phyloP scores from a whole-genome alignment of 306 rosid genomes.

The Acmispon strigosus region DNA sequence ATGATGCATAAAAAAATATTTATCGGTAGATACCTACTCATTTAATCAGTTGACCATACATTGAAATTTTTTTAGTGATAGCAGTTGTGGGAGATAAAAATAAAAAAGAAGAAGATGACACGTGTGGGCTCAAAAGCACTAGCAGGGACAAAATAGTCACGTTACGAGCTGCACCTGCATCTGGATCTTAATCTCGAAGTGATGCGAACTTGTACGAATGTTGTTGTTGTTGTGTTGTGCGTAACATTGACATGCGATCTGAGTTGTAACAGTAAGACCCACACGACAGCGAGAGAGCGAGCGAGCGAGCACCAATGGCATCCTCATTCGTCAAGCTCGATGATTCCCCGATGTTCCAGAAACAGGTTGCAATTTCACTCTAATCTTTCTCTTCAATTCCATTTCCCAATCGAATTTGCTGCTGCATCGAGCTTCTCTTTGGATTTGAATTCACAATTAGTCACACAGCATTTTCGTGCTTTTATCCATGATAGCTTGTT shows the following conservation, averaged over 20 bases:
- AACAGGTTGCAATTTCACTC: constrained; percentile 46
- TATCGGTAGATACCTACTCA: too few species aligned
- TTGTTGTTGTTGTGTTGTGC: background rate
- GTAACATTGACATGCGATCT: constrained; percentile 5
- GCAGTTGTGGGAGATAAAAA: background rate
- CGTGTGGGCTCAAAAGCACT: background rate
- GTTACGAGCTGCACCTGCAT: background rate
- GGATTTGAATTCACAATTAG: background rate
- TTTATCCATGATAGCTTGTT: background rate
- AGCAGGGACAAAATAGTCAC: constrained; percentile 20
- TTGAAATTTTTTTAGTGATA: too few species aligned
- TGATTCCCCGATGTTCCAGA: constrained; percentile 97
- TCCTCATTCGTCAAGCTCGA: constrained; percentile 81
- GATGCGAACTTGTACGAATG: background rate
- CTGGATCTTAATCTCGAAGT: background rate
- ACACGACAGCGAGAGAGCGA: background rate
- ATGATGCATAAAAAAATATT: too few species aligned
- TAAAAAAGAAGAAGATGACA: background rate
- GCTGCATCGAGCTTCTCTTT: background rate
- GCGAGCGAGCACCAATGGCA: constrained; percentile 44
- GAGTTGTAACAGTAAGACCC: background rate
- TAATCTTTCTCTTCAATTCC: background rate
- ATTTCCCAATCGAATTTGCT: background rate
- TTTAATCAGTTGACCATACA: too few species aligned
- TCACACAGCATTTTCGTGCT: background rate